Conservation (phyloP, 768 basidiomycete species). For the Tricholoma sp. region DNA sequence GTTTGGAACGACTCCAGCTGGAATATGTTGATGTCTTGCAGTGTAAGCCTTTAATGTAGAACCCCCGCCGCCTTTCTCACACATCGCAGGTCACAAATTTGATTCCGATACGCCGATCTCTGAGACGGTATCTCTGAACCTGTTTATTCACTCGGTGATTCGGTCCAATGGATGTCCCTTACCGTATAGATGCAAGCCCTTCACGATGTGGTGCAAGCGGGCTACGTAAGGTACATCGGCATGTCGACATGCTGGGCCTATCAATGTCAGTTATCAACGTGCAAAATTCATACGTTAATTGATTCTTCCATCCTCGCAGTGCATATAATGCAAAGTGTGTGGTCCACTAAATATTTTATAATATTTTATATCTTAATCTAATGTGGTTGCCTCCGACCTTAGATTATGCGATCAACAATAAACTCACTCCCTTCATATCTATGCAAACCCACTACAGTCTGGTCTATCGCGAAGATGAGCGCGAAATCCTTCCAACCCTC, state of each 20-base stretch:
- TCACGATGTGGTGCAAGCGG: slow-evolving; percentile 59
- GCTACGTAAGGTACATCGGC: slow-evolving; percentile 54
- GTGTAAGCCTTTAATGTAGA: slow-evolving; percentile 30
- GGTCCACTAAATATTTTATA: too few species aligned
- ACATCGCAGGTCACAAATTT: slow-evolving; percentile 41
- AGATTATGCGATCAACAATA: slow-evolving; percentile 57
- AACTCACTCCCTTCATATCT: slow-evolving; percentile 53
- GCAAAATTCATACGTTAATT: not conserved
- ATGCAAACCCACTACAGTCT: slow-evolving; percentile 46
- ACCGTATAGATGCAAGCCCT: slow-evolving; percentile 52
- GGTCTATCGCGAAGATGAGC: slow-evolving; percentile 58
- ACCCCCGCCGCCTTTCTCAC: not conserved
- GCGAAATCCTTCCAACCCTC: slow-evolving; percentile 54
- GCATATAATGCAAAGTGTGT: slow-evolving; percentile 47
- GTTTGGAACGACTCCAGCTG: slow-evolving; percentile 60
- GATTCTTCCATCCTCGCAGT: slow-evolving; percentile 23
- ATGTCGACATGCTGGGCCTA: slow-evolving; percentile 50
- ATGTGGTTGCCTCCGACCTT: not conserved
- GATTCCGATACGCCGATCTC: slow-evolving; percentile 51
- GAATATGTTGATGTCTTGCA: slow-evolving; percentile 75
- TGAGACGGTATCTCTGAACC: slow-evolving; percentile 33
- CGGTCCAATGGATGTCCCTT: not conserved
- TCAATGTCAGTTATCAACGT: slow-evolving; percentile 35
- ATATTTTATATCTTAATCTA: not conserved
- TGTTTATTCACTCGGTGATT: not conserved